Conservation (phyloP, 2,329 filamentous ascomycete genomes). For the Phaeophleospora eucalypticola region DNA sequence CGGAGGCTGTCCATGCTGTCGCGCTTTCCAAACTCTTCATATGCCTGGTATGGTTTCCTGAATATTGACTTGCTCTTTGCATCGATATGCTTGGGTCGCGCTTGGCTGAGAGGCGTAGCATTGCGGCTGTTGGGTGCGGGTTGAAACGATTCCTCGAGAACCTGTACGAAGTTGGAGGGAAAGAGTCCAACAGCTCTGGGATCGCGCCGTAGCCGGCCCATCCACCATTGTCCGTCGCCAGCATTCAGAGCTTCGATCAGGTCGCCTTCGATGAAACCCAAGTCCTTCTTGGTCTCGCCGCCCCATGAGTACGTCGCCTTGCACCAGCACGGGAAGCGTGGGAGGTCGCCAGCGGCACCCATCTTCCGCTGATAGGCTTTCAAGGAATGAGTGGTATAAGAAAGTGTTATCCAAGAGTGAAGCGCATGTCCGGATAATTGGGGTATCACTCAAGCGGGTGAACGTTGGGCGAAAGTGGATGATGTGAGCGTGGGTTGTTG, state of each 20-base stretch:
- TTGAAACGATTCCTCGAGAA: constrained; percentile 79
- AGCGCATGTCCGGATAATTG: constrained; percentile 1
- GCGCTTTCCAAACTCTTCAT: constrained; percentile 37
- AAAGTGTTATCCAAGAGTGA: neutral
- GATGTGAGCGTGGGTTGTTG: constrained; percentile 7
- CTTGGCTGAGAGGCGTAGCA: constrained; percentile 45
- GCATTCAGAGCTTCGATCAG: constrained; percentile 97
- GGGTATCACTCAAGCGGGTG: constrained; percentile 1
- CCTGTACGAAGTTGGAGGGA: constrained; percentile 93
- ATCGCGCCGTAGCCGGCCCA: constrained; percentile 83
- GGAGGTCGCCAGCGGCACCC: constrained; percentile 17
- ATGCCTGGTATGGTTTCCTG: constrained; percentile 63
- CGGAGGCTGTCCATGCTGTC: constrained; percentile 30
- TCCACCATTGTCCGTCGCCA: constrained; percentile 98
- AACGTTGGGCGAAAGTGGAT: constrained; percentile 3
- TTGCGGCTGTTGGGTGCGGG: constrained; percentile 61
- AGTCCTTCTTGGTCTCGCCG: constrained; percentile 73
- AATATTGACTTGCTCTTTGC: constrained; percentile 54
- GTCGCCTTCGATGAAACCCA: constrained; percentile 96
- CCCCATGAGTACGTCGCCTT: constrained; percentile 40
- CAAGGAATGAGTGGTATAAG: neutral
- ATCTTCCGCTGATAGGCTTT: constrained; percentile 4
- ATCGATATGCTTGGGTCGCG: constrained; percentile 51
- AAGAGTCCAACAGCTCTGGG: constrained; percentile 88
- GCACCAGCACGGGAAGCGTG: constrained; percentile 39